Percentiles rank a stretch among this genome's conserved stretches.
Evolutionary conservation across 805 yeast genomes (phyloP).

Genomic region (Saccharomycopsis schoenii): DNA sequence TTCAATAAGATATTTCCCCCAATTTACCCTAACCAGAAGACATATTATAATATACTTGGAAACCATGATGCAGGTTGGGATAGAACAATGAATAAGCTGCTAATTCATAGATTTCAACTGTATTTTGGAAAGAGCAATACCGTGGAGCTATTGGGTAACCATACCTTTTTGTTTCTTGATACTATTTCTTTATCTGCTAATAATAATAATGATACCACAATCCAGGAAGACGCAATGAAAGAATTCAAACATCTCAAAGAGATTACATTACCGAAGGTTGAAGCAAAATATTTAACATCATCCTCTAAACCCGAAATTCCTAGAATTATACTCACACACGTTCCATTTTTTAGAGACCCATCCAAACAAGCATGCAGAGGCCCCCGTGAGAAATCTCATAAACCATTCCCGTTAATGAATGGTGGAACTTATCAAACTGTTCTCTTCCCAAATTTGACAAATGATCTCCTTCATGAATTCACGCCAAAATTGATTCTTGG

Average conservation of each 20-base stretch:
- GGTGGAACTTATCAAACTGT: constrained; percentile 91
- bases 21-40: constrained; percentile 33
- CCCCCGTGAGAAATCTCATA: constrained; percentile 50
- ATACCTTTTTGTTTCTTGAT: constrained; percentile 69
- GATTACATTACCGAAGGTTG: constrained; percentile 23
- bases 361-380: constrained; percentile 63
- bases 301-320: constrained; percentile 29
- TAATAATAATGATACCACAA: constrained; percentile 33
- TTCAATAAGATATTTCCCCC: constrained; percentile 59
- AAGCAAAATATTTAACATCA: constrained; percentile 17
- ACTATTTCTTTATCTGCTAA: constrained; percentile 71
- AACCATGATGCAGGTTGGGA: constrained; percentile 97
- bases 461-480: constrained; percentile 45
- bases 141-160: constrained; percentile 47
- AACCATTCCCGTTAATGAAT: constrained; percentile 53
- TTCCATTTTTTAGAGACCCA: constrained; percentile 72
- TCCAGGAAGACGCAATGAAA: constrained; percentile 32
- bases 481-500: constrained; percentile 66
- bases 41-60: constrained; percentile 37
- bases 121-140: constrained; percentile 58
- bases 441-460: constrained; percentile 51
- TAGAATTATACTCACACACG: constrained; percentile 70
- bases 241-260: constrained; percentile 33
- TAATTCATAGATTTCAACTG: constrained; percentile 53
- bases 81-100: constrained; percentile 47